A percentile compares a stretch with the other conserved stretches of the same genome.
phyloP scores from a whole-genome alignment of 805 yeast species.

The Alloascoidea africana region DNA sequence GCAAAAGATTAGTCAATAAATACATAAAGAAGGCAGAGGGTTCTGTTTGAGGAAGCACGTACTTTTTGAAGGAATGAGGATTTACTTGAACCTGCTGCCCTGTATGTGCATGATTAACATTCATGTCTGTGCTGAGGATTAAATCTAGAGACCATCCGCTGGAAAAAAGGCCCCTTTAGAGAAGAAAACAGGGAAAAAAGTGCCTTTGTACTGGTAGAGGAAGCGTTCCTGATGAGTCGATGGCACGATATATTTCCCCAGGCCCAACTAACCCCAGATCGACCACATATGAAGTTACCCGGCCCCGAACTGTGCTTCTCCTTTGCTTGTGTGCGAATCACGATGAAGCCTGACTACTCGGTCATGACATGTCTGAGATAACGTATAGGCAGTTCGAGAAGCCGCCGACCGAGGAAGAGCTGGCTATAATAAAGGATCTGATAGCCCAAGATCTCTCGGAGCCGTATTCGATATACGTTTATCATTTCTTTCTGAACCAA shows the following conservation, averaged over 20 bases:
- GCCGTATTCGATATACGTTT: conserved; percentile 89
- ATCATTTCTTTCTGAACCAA: conserved; percentile 73
- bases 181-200: too few relatives aligned
- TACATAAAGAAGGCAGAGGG: too few relatives aligned
- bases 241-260: too few relatives aligned
- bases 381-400: neutral
- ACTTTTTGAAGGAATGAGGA: neutral
- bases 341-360: too few relatives aligned
- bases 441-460: conserved; percentile 51
- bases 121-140: neutral
- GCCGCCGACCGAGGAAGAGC: conserved; percentile 2
- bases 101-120: neutral
- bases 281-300: too few relatives aligned
- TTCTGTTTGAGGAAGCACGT: too few relatives aligned
- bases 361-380: neutral
- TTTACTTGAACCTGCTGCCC: neutral
- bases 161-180: too few relatives aligned
- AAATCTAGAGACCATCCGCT: neutral
- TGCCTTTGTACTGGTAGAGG: too few relatives aligned
- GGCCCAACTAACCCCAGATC: too few relatives aligned
- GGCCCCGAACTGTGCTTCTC: too few relatives aligned
- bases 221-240: too few relatives aligned
- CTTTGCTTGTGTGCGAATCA: too few relatives aligned
- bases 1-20: conserved; percentile 3
- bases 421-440: conserved; percentile 4